Percentiles rank a stretch among this genome's conserved stretches.
Evolutionary conservation across 768 basidiomycete genomes (phyloP).

Genomic region (Termitomyces heimii): DNA sequence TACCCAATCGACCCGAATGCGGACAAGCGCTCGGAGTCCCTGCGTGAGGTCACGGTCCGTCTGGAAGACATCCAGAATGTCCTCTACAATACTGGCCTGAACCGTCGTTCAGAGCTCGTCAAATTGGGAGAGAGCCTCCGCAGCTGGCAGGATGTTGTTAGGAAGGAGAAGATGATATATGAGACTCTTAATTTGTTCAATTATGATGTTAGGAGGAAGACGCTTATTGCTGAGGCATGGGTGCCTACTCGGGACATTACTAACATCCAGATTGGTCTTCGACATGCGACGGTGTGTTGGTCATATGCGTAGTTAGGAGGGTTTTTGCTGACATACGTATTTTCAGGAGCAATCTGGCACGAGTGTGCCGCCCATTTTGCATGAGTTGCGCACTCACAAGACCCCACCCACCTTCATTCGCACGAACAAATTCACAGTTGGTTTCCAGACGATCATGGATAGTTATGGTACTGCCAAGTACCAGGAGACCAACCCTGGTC

Average conservation of each 20-base stretch:
- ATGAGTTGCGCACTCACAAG: constrained; percentile 84
- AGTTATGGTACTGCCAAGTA: constrained; percentile 93
- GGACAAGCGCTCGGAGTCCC: constrained; percentile 85
- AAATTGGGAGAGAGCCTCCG: constrained; percentile 80
- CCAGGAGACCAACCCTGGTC: constrained; percentile 94
- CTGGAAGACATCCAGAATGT: constrained; percentile 90
- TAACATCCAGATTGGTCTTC: constrained; percentile 78
- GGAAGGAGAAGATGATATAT: constrained; percentile 94
- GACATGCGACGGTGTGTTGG: constrained; percentile 73
- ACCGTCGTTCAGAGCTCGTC: constrained; percentile 74
- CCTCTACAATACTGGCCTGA: constrained; percentile 83
- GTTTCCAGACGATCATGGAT: constrained; percentile 98
- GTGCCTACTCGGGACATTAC: constrained; percentile 90
- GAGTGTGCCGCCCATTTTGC: constrained; percentile 84
- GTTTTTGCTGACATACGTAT: constrained; percentile 16
- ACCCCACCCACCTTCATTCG: constrained; percentile 94
- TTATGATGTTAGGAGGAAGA: constrained; percentile 91
- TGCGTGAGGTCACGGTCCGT: constrained; percentile 82
- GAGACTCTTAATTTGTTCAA: constrained; percentile 94
- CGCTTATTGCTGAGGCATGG: constrained; percentile 96
- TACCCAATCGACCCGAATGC: constrained; percentile 95
- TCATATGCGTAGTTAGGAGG: not conserved
- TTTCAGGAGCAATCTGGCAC: constrained; percentile 84
- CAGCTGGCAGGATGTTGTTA: constrained; percentile 91
- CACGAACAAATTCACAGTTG: constrained; percentile 94